Conservation (phyloP, 805 yeast genomes). For the Starmerella potacharoeniae region DNA sequence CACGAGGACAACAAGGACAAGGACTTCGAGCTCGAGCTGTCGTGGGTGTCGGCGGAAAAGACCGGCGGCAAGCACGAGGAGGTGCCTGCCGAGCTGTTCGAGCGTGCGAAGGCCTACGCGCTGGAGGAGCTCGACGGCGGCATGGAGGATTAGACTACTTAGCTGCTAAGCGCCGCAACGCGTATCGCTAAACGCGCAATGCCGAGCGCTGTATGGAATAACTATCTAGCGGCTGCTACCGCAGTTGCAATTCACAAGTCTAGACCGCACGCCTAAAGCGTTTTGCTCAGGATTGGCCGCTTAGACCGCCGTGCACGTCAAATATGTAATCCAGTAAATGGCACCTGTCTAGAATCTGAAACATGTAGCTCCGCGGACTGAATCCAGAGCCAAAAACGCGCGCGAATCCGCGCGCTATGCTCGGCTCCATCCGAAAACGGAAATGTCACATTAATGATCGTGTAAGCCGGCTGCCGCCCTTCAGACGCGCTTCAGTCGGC, state of each 20-base stretch:
- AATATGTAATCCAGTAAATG: too few species aligned
- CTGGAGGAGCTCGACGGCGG: constrained; percentile 60
- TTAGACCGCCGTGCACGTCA: too few species aligned
- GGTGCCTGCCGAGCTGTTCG: constrained; percentile 67
- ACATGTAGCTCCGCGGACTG: too few species aligned
- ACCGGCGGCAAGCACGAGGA: constrained; percentile 71
- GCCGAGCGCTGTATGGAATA: too few species aligned
- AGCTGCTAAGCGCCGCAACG: neutral
- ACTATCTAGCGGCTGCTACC: too few species aligned
- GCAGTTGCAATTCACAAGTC: too few species aligned
- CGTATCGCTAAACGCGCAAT: too few species aligned
- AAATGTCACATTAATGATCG: neutral
- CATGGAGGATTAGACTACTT: constrained; percentile 6
- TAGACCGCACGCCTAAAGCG: too few species aligned
- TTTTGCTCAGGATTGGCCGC: too few species aligned
- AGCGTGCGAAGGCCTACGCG: constrained; percentile 76
- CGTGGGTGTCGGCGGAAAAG: constrained; percentile 63
- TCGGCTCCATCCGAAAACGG: neutral
- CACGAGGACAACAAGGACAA: constrained; percentile 98
- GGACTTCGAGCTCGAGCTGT: constrained; percentile 87
- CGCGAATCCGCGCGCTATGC: neutral
- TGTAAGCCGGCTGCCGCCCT: neutral
- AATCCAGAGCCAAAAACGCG: too few species aligned
- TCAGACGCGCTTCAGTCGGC: too few species aligned
- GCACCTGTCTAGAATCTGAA: too few species aligned